Conservation (phyloP, 73 alveolate species). For the Stentor coeruleus region DNA sequence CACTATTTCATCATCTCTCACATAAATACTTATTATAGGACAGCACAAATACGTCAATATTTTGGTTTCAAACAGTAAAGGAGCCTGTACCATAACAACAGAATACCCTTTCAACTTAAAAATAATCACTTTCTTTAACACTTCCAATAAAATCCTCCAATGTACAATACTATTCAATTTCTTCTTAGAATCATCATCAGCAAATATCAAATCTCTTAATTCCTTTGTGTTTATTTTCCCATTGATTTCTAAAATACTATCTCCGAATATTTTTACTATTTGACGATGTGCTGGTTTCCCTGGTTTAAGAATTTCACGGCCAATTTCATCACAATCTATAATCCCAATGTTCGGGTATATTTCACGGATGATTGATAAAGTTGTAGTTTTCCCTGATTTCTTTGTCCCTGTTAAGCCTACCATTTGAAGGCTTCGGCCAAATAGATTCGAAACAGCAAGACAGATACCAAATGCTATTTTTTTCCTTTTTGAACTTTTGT, state of each 20-base stretch:
- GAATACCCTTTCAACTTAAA: conserved; percentile 39
- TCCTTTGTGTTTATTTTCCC: conserved; percentile 60
- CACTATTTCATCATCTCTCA: conserved; percentile 43
- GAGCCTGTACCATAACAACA: conserved; percentile 75
- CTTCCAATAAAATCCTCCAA: conserved; percentile 50
- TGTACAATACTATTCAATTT: conserved; percentile 48
- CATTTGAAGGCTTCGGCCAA: conserved; percentile 38
- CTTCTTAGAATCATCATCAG: conserved; percentile 41
- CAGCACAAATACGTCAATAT: conserved; percentile 60
- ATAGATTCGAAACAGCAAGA: neutral
- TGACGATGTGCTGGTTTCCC: conserved; percentile 47
- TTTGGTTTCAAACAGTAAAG: conserved; percentile 71
- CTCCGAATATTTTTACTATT: conserved; percentile 54
- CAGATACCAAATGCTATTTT: no score
- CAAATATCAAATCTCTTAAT: conserved; percentile 62
- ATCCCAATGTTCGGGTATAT: conserved; percentile 44
- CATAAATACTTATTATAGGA: conserved; percentile 66
- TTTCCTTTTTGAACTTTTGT: no score
- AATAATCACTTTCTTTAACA: conserved; percentile 41
- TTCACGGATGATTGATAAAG: conserved; percentile 43
- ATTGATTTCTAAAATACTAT: conserved; percentile 43
- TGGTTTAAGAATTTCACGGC: conserved; percentile 62
- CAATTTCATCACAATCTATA: conserved; percentile 75
- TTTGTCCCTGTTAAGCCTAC: conserved; percentile 73
- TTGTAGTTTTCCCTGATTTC: conserved; percentile 81